Conservation (phyloP, 177 flowering plant species). For the Telopea speciosissima region DNA sequence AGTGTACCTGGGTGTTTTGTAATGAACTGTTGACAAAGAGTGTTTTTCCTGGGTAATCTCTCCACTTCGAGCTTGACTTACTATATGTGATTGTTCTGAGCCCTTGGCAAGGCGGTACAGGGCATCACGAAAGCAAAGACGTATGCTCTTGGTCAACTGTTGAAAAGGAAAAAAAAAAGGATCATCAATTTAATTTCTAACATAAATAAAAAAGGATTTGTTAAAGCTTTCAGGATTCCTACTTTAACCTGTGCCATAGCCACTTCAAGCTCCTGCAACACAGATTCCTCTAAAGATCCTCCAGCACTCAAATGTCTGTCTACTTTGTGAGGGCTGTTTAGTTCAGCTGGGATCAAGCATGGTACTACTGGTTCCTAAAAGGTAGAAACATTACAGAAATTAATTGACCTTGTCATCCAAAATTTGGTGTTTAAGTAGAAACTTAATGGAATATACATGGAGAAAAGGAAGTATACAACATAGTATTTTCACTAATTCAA, state of each 20-base stretch:
- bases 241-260: conserved; percentile 39
- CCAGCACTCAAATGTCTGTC: conserved; percentile 16
- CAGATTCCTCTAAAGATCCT: conserved; percentile 37
- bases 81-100: conserved; percentile 24
- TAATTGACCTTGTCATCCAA: conserved; percentile 1
- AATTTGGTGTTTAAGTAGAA: not conserved
- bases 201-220: not conserved
- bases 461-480: no score
- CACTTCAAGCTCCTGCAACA: conserved; percentile 37
- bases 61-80: conserved; percentile 12
- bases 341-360: conserved; percentile 17
- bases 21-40: not conserved
- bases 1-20: conserved; percentile 23
- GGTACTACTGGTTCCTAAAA: conserved; percentile 20
- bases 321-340: not conserved
- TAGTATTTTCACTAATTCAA: not conserved
- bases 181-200: no score
- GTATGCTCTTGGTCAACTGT: conserved; percentile 45
- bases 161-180: no score
- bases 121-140: conserved; percentile 75
- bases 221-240: not conserved
- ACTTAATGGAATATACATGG: not conserved
- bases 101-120: conserved; percentile 59
- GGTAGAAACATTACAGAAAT: conserved; percentile 3
- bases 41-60: conserved; percentile 11